Percentiles rank a stretch among this genome's conserved stretches.
These are phyloP conservation scores for Umbelopsis sp. DNA, from an alignment of 192 early-diverging fungal genomes.

Conservation along the genomic window DNA sequence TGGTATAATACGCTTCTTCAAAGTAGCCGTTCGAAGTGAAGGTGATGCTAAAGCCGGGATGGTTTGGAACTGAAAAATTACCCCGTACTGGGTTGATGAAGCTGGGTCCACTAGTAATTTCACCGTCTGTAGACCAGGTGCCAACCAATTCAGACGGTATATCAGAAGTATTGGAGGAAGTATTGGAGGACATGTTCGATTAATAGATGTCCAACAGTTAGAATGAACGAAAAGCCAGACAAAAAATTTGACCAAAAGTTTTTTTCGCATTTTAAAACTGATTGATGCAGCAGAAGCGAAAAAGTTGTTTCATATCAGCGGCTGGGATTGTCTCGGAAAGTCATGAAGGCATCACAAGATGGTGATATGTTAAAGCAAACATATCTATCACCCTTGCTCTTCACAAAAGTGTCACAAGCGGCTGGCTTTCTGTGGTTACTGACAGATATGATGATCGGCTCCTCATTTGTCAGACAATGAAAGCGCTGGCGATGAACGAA, in stretches of 20 bases:
- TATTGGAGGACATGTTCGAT: not conserved
- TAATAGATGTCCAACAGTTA: too few relatives aligned
- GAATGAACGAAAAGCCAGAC: too few relatives aligned
- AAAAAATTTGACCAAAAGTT: too few relatives aligned
- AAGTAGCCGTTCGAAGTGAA: constrained; percentile 21
- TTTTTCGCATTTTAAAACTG: too few relatives aligned
- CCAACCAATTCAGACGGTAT: constrained; percentile 22
- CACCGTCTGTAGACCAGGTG: constrained; percentile 22
- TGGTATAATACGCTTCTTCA: constrained; percentile 26
- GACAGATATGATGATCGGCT: not conserved
- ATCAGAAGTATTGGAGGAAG: not conserved
- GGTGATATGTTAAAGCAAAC: too few relatives aligned
- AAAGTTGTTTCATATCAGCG: too few relatives aligned
- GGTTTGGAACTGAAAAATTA: constrained; percentile 9
- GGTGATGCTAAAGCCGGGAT: constrained; percentile 10
- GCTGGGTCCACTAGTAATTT: constrained; percentile 6
- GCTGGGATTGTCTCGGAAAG: too few relatives aligned
- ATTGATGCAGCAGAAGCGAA: too few relatives aligned
- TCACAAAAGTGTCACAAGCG: too few relatives aligned
- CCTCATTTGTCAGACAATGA: not conserved
- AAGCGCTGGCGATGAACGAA: not conserved
- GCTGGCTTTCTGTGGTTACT: too few relatives aligned
- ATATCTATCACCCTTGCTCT: not conserved
- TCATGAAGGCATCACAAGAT: too few relatives aligned
- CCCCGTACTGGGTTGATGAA: constrained; percentile 10